Evolutionary conservation across 2,329 filamentous ascomycete species (phyloP).

Genomic region (Zymoseptoria brevis): DNA sequence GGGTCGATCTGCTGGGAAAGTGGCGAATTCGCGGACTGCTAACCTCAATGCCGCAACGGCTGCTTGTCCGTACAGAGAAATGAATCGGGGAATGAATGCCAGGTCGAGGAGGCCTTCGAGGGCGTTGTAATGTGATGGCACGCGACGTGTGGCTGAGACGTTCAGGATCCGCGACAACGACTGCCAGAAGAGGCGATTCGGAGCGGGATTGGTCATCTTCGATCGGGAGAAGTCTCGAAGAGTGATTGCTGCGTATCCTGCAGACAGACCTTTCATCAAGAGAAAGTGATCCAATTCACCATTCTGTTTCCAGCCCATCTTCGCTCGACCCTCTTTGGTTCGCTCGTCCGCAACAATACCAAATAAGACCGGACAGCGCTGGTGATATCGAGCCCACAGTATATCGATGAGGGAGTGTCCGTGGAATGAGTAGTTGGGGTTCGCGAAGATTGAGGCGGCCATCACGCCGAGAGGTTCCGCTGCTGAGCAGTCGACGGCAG

Average conservation of each 20-base stretch:
- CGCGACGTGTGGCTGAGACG: constrained; percentile 50
- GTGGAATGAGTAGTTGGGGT: constrained; percentile 49
- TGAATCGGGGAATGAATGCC: constrained; percentile 61
- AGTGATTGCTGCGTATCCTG: constrained; percentile 75
- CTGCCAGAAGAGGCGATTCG: constrained; percentile 74
- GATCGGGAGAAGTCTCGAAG: constrained; percentile 73
- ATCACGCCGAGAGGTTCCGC: constrained; percentile 77
- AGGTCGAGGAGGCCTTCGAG: constrained; percentile 50
- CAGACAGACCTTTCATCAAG: constrained; percentile 73
- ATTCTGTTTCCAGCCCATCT: constrained; percentile 61
- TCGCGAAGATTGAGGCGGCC: constrained; percentile 65
- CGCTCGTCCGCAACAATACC: constrained; percentile 70
- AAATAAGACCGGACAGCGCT: constrained; percentile 76
- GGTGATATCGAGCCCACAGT: constrained; percentile 75
- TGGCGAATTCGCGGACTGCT: constrained; percentile 12
- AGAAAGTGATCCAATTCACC: constrained; percentile 58
- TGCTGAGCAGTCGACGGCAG: constrained; percentile 30
- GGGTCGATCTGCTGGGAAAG: background rate
- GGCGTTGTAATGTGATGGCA: constrained; percentile 41
- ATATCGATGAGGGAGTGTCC: constrained; percentile 73
- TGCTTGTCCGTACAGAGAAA: constrained; percentile 72
- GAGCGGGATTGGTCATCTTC: constrained; percentile 62
- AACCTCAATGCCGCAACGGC: constrained; percentile 60
- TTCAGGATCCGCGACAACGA: constrained; percentile 69
- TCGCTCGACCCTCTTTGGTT: constrained; percentile 56